phyloP scores from a whole-genome alignment of 2,329 filamentous ascomycete genomes.

The Plenodomus biglobosus region DNA sequence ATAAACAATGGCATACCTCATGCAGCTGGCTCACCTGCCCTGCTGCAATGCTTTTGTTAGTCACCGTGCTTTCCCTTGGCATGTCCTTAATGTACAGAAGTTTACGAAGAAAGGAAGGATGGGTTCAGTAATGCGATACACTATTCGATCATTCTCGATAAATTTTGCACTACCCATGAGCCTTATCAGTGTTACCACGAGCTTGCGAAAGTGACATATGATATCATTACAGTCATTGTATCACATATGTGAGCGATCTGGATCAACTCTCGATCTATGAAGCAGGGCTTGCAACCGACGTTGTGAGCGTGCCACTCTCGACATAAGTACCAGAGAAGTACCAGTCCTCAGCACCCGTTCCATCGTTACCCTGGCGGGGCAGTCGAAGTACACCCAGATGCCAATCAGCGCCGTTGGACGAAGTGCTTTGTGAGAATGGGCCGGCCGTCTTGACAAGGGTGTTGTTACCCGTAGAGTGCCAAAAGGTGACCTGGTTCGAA shows the following conservation, averaged over 20 bases:
- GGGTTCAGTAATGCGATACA: too few relatives aligned
- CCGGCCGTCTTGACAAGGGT: constrained; percentile 60
- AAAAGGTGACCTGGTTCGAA: constrained; percentile 64
- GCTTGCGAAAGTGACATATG: too few relatives aligned
- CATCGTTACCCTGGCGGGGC: constrained; percentile 58
- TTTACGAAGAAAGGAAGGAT: too few relatives aligned
- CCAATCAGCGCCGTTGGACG: constrained; percentile 70
- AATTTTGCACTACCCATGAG: too few relatives aligned
- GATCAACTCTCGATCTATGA: not conserved
- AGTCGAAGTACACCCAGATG: constrained; percentile 71
- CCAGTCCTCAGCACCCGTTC: constrained; percentile 62
- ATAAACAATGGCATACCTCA: too few relatives aligned
- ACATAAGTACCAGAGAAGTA: constrained; percentile 73
- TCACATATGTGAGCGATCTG: not conserved
- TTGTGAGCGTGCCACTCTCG: constrained; percentile 57
- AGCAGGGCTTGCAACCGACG: constrained; percentile 32
- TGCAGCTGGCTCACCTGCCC: too few relatives aligned
- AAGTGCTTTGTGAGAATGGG: constrained; percentile 62
- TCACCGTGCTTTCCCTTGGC: too few relatives aligned
- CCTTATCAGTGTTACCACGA: too few relatives aligned
- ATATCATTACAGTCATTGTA: not conserved
- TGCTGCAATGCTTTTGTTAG: too few relatives aligned
- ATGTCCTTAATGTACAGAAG: too few relatives aligned
- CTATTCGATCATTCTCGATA: too few relatives aligned
- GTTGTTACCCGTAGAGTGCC: constrained; percentile 66